A percentile compares a stretch with the other conserved stretches of the same genome.
These are phyloP conservation scores for Didymella glomerata DNA, from an alignment of 2,329 filamentous ascomycete genomes.

Conservation along the genomic window DNA sequence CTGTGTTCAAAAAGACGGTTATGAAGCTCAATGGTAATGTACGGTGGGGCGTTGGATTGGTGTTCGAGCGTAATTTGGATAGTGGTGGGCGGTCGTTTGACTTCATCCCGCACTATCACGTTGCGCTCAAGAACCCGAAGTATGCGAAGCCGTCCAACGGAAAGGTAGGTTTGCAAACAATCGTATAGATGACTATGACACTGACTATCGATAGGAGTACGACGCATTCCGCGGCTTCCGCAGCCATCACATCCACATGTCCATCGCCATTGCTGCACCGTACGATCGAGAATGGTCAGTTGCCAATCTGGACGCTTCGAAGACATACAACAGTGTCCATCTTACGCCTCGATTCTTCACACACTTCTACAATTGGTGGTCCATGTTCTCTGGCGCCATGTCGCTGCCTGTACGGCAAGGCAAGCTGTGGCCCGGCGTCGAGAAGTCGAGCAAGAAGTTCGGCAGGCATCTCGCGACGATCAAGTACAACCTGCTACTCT, in stretches of 20 bases:
- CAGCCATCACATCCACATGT: conserved; percentile 95
- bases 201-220: conserved; percentile 63
- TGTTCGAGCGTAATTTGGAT: conserved; percentile 86
- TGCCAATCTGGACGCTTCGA: conserved; percentile 75
- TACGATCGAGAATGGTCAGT: conserved; percentile 86
- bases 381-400: conserved; percentile 92
- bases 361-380: conserved; percentile 98
- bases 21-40: conserved; percentile 99
- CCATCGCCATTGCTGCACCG: conserved; percentile 87
- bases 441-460: conserved; percentile 99
- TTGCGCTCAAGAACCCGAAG: conserved; percentile 82
- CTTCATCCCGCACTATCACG: conserved; percentile 91
- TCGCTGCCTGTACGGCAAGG: conserved; percentile 94
- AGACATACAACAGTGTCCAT: conserved; percentile 96
- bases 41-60: conserved; percentile 87
- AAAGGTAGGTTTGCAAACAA: conserved; percentile 40
- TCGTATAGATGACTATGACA: accelerated
- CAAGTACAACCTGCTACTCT: conserved; percentile 94
- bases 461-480: conserved; percentile 96
- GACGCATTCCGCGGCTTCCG: conserved; percentile 98
- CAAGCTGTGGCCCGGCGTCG: conserved; percentile 85
- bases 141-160: conserved; percentile 69
- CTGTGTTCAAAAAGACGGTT: conserved; percentile 96
- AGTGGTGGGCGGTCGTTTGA: conserved; percentile 79
- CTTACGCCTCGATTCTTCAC: conserved; percentile 96